Conservation (phyloP, 345 rosid species). For the thale cress (Arabidopsis thaliana) region TAIR10.1 NC_003071.7:236001-236500, state of each 20-base stretch:
- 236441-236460: too few species aligned
- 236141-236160: conserved; percentile 48
- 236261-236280: neutral
- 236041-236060: conserved; percentile 45
- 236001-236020: conserved; percentile 47
- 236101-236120: conserved; percentile 45
- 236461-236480: neutral
- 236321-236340: too few species aligned
- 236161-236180: conserved; percentile 48
- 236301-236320: neutral
- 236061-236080: conserved; percentile 46
- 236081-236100: conserved; percentile 45
- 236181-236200: neutral
- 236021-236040: conserved; percentile 47
- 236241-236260: neutral
- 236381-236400: too few species aligned
- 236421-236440: too few species aligned
- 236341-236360: too few species aligned
- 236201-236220: neutral
- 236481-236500: neutral
- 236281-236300: neutral
- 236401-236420: too few species aligned
- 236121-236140: conserved; percentile 47
- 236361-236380: too few species aligned
- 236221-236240: neutral